Evolutionary conservation across 1,139 yeast genomes (phyloP).

Genomic region (Scheffersomyces illinoinensis): DNA sequence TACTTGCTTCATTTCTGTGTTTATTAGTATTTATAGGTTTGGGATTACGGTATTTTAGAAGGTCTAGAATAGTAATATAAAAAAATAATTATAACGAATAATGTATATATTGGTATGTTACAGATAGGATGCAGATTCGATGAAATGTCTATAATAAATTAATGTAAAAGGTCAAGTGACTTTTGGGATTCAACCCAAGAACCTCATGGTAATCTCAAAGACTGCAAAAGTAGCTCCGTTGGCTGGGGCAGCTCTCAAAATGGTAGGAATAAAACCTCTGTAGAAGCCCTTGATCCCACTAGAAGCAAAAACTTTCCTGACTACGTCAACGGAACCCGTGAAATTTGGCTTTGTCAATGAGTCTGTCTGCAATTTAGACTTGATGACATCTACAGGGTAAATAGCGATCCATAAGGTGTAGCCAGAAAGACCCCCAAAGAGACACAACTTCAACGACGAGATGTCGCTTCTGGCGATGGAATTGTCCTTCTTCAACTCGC

Average conservation of each 20-base stretch:
- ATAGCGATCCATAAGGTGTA: conserved; percentile 78
- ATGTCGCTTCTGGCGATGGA: conserved; percentile 59
- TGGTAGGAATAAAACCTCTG: conserved; percentile 87
- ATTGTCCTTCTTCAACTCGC: conserved; percentile 45
- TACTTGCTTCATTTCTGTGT: background rate
- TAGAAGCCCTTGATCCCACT: conserved; percentile 77
- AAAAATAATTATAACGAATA: background rate
- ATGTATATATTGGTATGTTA: background rate
- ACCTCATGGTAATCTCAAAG: conserved; percentile 83
- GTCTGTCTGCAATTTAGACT: conserved; percentile 86
- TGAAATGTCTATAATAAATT: background rate
- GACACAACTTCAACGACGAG: conserved; percentile 82
- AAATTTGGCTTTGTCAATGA: conserved; percentile 52
- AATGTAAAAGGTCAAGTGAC: background rate
- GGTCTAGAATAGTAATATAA: background rate
- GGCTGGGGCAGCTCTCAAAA: conserved; percentile 94
- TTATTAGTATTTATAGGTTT: background rate
- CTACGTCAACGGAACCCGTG: conserved; percentile 55
- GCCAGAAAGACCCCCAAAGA: conserved; percentile 85
- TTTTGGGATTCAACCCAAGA: conserved; percentile 30
- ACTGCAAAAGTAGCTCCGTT: conserved; percentile 95
- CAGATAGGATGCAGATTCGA: background rate
- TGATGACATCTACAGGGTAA: conserved; percentile 84
- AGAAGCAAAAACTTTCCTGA: conserved; percentile 49
- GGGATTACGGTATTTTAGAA: background rate